Percentiles rank a stretch among this genome's conserved stretches.
phyloP scores from a whole-genome alignment of 108 stramenopile genomes.

The Chaetoceros tenuissimus region DNA sequence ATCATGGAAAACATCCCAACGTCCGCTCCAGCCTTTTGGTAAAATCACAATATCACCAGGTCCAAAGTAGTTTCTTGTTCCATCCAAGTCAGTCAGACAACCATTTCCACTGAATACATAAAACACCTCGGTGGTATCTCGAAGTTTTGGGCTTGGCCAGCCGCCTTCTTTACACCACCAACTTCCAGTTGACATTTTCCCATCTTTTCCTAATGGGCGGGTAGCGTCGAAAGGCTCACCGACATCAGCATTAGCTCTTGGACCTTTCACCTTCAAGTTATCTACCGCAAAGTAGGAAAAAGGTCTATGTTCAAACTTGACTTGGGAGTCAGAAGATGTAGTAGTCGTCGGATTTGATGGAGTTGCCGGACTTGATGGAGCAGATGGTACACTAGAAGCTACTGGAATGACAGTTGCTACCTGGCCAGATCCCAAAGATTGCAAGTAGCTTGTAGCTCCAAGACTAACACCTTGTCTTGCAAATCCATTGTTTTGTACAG shows the following conservation, averaged over 20 bases:
- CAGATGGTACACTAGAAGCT: not conserved
- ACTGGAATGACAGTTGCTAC: no score
- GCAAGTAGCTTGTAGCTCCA: no score
- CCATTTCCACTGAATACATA: conserved; percentile 52
- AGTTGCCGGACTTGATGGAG: not conserved
- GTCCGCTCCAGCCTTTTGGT: conserved; percentile 55
- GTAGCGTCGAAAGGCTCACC: conserved; percentile 48
- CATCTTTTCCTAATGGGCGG: conserved; percentile 23
- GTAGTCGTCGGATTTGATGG: conserved; percentile 1
- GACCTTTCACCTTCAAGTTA: conserved; percentile 41
- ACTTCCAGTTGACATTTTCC: conserved; percentile 26
- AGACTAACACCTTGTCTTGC: no score
- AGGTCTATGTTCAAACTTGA: no score
- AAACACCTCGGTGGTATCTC: conserved; percentile 54
- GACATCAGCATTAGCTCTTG: conserved; percentile 35
- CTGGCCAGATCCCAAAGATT: no score
- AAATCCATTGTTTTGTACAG: no score
- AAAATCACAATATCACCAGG: conserved; percentile 68
- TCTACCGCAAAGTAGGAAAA: conserved; percentile 31
- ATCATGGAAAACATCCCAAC: conserved; percentile 55
- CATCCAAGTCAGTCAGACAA: conserved; percentile 46
- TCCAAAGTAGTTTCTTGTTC: conserved; percentile 45
- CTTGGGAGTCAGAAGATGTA: no score
- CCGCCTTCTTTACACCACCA: conserved; percentile 65
- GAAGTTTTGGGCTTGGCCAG: conserved; percentile 43